A percentile compares a stretch with the other conserved stretches of the same genome.
Evolutionary conservation across 2,329 filamentous ascomycete species (phyloP).

Genomic region (Talaromyces sp.): DNA sequence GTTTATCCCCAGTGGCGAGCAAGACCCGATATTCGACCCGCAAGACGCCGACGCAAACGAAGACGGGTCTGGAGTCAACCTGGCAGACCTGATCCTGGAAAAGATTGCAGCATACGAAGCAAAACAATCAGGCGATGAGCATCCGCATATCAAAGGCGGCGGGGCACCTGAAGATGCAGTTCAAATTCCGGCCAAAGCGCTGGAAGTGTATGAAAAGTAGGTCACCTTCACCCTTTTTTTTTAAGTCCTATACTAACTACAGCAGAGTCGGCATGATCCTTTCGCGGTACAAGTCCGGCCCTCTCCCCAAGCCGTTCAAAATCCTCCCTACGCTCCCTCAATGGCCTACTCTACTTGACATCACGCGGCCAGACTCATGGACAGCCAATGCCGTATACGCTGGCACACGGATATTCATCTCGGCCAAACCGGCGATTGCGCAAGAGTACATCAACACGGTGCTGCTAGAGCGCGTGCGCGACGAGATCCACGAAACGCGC

Average conservation of each 20-base stretch:
- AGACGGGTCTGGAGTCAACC: slow-evolving; percentile 62
- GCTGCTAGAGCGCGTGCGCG: slow-evolving; percentile 81
- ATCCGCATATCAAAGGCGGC: slow-evolving; percentile 45
- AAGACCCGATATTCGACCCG: slow-evolving; percentile 67
- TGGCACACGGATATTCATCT: slow-evolving; percentile 88
- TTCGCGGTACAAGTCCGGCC: slow-evolving; percentile 91
- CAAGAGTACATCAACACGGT: slow-evolving; percentile 84
- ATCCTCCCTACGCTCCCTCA: slow-evolving; percentile 87
- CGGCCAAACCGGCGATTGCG: slow-evolving; percentile 70
- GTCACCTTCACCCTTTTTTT: background rate
- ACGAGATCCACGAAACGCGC: slow-evolving; percentile 89
- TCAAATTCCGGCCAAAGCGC: slow-evolving; percentile 82
- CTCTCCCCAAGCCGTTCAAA: slow-evolving; percentile 95
- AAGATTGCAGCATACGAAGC: slow-evolving; percentile 93
- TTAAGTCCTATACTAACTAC: background rate
- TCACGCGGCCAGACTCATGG: slow-evolving; percentile 76
- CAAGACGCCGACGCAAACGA: slow-evolving; percentile 39
- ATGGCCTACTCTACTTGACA: slow-evolving; percentile 81
- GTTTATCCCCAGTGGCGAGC: slow-evolving; percentile 72
- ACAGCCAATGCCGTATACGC: slow-evolving; percentile 80
- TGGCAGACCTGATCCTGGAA: slow-evolving; percentile 87
- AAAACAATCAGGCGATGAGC: slow-evolving; percentile 45
- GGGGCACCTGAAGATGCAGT: slow-evolving; percentile 70
- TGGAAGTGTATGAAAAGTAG: slow-evolving; percentile 90
- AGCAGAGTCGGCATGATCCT: slow-evolving; percentile 76